A percentile compares a stretch with the other conserved stretches of the same genome.
These are phyloP conservation scores for Leccinum broughii DNA, from an alignment of 768 basidiomycete genomes.

Conservation along the genomic window DNA sequence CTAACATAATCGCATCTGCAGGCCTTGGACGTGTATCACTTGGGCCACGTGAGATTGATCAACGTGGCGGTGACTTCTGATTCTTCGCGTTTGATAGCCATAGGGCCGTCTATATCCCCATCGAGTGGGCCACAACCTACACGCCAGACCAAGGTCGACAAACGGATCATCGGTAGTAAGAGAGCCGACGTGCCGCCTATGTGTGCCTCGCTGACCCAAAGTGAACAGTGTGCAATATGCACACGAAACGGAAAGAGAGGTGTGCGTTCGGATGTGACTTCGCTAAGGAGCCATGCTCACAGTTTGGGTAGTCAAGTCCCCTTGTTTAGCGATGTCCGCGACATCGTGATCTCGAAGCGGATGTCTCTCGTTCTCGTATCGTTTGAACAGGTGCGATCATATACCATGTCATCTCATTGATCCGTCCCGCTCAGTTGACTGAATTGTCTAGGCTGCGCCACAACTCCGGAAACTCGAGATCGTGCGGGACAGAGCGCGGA, in stretches of 20 bases:
- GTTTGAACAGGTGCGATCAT: constrained; percentile 26
- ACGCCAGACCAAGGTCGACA: constrained; percentile 47
- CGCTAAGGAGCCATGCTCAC: not conserved
- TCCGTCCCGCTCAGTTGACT: not conserved
- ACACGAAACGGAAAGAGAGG: constrained; percentile 46
- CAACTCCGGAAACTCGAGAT: constrained; percentile 74
- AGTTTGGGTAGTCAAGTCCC: constrained; percentile 46
- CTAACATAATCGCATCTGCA: constrained; percentile 7
- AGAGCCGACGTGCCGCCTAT: not conserved
- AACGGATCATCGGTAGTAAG: constrained; percentile 49
- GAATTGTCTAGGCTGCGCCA: constrained; percentile 54
- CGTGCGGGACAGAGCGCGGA: constrained; percentile 48
- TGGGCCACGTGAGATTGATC: constrained; percentile 47
- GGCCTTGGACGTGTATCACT: constrained; percentile 41
- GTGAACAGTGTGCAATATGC: constrained; percentile 47
- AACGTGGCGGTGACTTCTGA: constrained; percentile 52
- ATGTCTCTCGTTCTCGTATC: constrained; percentile 45
- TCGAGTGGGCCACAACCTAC: constrained; percentile 45
- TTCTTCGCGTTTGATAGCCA: constrained; percentile 44
- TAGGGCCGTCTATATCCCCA: constrained; percentile 46
- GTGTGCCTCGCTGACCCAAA: constrained; percentile 3
- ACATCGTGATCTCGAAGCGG: constrained; percentile 47
- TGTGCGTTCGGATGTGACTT: constrained; percentile 26
- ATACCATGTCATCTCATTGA: not conserved
- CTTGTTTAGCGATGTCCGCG: constrained; percentile 52